Base-by-base conservation (phyloP, 2,329 filamentous ascomycete species). In the Alternaria ventricosa region DNA sequence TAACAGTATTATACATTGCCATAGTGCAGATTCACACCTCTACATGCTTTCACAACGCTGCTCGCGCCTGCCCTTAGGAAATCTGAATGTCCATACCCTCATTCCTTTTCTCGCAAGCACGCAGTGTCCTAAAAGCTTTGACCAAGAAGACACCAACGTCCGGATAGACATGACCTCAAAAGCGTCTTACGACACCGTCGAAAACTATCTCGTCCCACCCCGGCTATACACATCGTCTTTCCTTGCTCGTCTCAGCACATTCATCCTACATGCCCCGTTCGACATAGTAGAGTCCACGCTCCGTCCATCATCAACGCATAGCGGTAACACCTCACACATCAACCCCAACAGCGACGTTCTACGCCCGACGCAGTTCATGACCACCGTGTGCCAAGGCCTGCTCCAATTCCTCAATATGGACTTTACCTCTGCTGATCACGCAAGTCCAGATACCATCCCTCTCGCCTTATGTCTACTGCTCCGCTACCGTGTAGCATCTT, bases 181-280 rank as follows among this genome's bases (percentile, higher is more conserved):
- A 55, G 10, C 25, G 18, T 15, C 22, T 11, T n/a, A 5, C 3
- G 12, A 23, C 25, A 28, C 27, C 8, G 18, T 15, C 44, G n/a
- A 6, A 4, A 5, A 43, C 15, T 8, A 25, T 1, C 13, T 55
- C 15, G 13, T 25, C 3, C n/a, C 30, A 1, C 30, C 15, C n/a
- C 59, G 49, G 50, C 50, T 54, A 12, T 59, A 53, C 41, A 56
- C 45, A 4, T 10, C 55, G 9, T 8, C 28, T 12, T 62, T 58
- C 9, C 50, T 62, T 11, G 55, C 63, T n/a, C 63, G 41, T 12
- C 59, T 62, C 25, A 33, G 25, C 49, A 41, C 49, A 4, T 62
- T 61, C 45, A 22, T 59, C 23, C 45, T 62, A 7, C 44, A 57
- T 6, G 46, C 55, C 6, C 62, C 59, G 3, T 8, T 49, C 25